Evolutionary conservation across 179 eudicot species (phyloP).

Genomic region (Patellifolia procumbens): DNA sequence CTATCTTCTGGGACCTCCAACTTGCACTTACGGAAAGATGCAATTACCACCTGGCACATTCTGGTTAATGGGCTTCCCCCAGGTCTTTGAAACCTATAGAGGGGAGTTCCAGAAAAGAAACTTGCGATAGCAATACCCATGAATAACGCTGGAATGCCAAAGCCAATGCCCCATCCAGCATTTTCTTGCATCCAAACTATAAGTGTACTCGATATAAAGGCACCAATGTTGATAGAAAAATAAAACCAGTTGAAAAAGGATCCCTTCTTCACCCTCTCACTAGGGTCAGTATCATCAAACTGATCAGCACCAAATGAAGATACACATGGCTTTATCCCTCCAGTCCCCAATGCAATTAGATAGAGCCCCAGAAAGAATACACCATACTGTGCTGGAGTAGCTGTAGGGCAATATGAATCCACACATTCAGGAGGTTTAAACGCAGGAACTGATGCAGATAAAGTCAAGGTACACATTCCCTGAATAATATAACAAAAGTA

Average conservation of each 20-base stretch:
- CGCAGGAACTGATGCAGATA: slow-evolving; percentile 56
- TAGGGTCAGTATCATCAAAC: slow-evolving; percentile 69
- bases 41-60: slow-evolving; percentile 56
- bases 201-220: slow-evolving; percentile 55
- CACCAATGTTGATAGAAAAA: slow-evolving; percentile 64
- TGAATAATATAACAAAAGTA: slow-evolving; percentile 12
- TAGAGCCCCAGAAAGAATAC: slow-evolving; percentile 60
- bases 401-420: slow-evolving; percentile 59
- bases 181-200: slow-evolving; percentile 71
- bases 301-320: slow-evolving; percentile 81
- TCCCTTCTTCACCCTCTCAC: slow-evolving; percentile 60
- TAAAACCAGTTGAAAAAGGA: slow-evolving; percentile 79
- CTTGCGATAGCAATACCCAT: slow-evolving; percentile 60
- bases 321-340: slow-evolving; percentile 72
- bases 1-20: slow-evolving; percentile 39
- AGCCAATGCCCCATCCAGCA: slow-evolving; percentile 67
- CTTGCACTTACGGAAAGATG: slow-evolving; percentile 48
- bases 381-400: slow-evolving; percentile 53
- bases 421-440: slow-evolving; percentile 57
- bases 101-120: slow-evolving; percentile 55
- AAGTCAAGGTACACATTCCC: slow-evolving; percentile 74
- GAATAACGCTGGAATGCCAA: slow-evolving; percentile 58
- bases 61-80: slow-evolving; percentile 71
- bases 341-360: slow-evolving; percentile 66
- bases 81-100: slow-evolving; percentile 57